Percentiles rank a stretch among this genome's conserved stretches.
Conservation (phyloP, 257 asterid species). For the Nicotiana tomentosiformis region DNA sequence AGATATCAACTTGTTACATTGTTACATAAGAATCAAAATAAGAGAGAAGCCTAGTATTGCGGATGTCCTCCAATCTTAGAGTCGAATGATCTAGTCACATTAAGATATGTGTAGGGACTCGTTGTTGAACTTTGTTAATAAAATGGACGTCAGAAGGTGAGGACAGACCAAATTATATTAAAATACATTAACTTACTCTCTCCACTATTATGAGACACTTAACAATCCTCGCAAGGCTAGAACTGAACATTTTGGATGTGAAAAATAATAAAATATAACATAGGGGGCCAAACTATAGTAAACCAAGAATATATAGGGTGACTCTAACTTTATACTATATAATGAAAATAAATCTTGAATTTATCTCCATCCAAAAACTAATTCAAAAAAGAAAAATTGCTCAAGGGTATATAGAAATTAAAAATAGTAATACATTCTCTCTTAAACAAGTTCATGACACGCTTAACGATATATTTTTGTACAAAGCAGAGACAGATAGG, state of each 20-base stretch:
- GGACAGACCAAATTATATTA: too few species aligned
- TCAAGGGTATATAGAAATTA: too few species aligned
- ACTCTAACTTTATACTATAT: too few species aligned
- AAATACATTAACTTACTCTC: too few species aligned
- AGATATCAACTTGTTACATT: not conserved
- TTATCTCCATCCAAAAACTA: not conserved
- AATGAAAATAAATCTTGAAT: not conserved
- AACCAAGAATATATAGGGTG: too few species aligned
- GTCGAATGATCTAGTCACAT: not conserved
- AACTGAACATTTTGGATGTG: too few species aligned
- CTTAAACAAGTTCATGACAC: not conserved
- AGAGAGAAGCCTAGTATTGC: not conserved
- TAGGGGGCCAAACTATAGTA: too few species aligned
- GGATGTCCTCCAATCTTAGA: not conserved
- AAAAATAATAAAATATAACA: too few species aligned
- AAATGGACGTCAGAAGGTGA: too few species aligned
- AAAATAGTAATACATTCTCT: not conserved
- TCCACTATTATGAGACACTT: too few species aligned
- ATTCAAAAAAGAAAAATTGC: not conserved
- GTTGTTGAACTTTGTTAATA: too few species aligned
- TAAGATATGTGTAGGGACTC: not conserved
- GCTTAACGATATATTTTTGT: not conserved
- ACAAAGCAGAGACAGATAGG: not conserved
- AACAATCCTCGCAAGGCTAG: too few species aligned
- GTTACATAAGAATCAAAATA: not conserved